Evolutionary conservation across 179 eudicot genomes (phyloP), one percentile per base, ranked within the genome.

Genomic region (Carnegiea gigantea): DNA sequence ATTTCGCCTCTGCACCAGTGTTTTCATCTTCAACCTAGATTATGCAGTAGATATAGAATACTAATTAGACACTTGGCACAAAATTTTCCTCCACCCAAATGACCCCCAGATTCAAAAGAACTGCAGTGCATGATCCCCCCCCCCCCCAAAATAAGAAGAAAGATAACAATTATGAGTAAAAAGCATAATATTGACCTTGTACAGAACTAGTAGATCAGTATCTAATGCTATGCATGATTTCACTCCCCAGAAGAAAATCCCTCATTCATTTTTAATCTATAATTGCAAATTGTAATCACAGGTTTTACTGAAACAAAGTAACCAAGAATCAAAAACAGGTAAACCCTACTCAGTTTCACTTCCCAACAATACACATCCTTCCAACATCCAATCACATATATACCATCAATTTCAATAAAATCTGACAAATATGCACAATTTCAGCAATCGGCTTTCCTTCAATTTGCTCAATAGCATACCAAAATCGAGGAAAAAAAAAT

Each of bases 1-100:
- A 65, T 83, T 79, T 74, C 86, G 80, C 77, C 81, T 83, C 76
- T 82, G 86, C 81, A 83, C 79, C 72, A 81, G 75, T 30, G 84
- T 67, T 76, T 83, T 83, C 87, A 85, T 85, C 77, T 79, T 82
- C 68, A 26, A 59, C 62, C 59, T 78, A 78, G 65, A 67, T 72
- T 54, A 48, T 38, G 67, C 64, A 54, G 53, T 33, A 77, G 46
- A 60, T 21, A 44, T 46, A 23, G 40, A 40, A 6, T 43, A 59
- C 70, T 60, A 57, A 17, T 57, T n/a, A 28, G 28, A 62, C 73
- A 60, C 71, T 15, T 46, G 43, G 13, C 33, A 18, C 48, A 43
- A 68, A 44, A 28, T 65, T 21, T 9, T 77, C 62, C 70, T 77
- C 54, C 64, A 44, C 77, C 72, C 49, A 65, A 77, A 46, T 40